These are phyloP conservation scores for Polysphondylium violaceum DNA, from an alignment of 78 protist species.

Conservation along the genomic window DNA sequence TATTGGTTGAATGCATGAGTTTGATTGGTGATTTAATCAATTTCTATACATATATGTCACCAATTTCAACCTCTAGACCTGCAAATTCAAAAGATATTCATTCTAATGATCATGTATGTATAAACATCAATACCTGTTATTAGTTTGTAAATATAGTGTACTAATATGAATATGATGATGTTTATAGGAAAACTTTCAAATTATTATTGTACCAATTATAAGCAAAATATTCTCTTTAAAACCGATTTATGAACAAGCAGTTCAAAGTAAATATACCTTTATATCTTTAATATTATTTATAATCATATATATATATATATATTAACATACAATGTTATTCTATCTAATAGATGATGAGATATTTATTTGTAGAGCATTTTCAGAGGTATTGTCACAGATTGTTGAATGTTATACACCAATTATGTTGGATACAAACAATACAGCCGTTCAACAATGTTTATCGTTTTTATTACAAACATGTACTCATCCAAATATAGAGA, in stretches of 20 bases:
- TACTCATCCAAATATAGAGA: constrained; percentile 44
- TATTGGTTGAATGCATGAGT: constrained; percentile 17
- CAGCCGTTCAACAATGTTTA: constrained; percentile 40
- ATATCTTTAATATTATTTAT: neutral
- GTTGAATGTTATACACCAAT: constrained; percentile 75
- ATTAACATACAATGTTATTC: neutral
- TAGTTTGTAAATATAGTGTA: neutral
- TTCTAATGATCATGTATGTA: constrained; percentile 1
- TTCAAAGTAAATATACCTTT: constrained; percentile 20
- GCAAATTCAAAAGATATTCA: constrained; percentile 11
- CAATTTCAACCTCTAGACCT: constrained; percentile 12
- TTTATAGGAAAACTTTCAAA: constrained; percentile 7
- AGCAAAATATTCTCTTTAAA: constrained; percentile 34
- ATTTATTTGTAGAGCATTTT: constrained; percentile 47
- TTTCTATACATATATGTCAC: constrained; percentile 50
- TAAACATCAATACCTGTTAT: too few species aligned
- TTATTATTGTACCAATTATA: constrained; percentile 45
- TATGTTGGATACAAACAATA: constrained; percentile 11
- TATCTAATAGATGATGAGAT: constrained; percentile 16
- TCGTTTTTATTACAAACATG: constrained; percentile 46
- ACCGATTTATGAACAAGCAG: constrained; percentile 32
- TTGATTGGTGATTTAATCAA: constrained; percentile 60
- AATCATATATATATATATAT: neutral
- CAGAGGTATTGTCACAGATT: constrained; percentile 69
- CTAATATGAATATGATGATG: neutral